Evolutionary conservation across 148 eudicot species (phyloP), one percentile per base, ranked within the genome.

Genomic region (Camellia japonica): DNA sequence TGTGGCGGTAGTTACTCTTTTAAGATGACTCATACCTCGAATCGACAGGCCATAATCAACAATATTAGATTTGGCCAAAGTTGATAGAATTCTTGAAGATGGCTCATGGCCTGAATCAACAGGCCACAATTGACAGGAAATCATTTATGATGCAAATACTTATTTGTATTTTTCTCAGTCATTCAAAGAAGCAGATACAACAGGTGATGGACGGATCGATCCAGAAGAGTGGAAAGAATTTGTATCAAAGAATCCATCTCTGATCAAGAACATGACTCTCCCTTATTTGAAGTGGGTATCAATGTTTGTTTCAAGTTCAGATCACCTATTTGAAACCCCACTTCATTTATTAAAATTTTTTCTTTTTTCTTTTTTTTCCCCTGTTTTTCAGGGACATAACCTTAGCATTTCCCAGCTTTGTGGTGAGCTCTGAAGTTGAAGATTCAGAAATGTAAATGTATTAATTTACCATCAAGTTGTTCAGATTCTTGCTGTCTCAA

Each of bases 241-340:
- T 73, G 99, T 94, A 7, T 87, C 83, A 66, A 90, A 87, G 78
- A 84, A 97, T 84, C 99, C 99, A 16, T 87, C 97, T 63, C 80
- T 97, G 60, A 88, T 97, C 65, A 97, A 97, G 94, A 97, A 94
- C 79, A 92, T 97, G 97, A 97, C 99, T 43, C 98, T 97, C 68
- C 95, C 97, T 15, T 97, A 97, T 81, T 78, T 97, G 58, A 97
- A 90, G 98, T 97, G 86, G 84, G 94, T 86, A 68, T 3, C 19
- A 15, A 44, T 65, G 3, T 47, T 74, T 63, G 76, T 7, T 80
- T 64, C 77, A 2, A 41, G 65, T 65, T 66, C 63, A 4, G 63
- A 7, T 60, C 60, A 30, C 49, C 12, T 9, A 64, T 47, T 69
- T 51, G 2, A 51, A 71, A 51, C 56, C 38, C 38, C 38, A 30